Percentiles rank a stretch among this genome's conserved stretches.
phyloP scores from a whole-genome alignment of 768 basidiomycete species.

The Collybia sordida region DNA sequence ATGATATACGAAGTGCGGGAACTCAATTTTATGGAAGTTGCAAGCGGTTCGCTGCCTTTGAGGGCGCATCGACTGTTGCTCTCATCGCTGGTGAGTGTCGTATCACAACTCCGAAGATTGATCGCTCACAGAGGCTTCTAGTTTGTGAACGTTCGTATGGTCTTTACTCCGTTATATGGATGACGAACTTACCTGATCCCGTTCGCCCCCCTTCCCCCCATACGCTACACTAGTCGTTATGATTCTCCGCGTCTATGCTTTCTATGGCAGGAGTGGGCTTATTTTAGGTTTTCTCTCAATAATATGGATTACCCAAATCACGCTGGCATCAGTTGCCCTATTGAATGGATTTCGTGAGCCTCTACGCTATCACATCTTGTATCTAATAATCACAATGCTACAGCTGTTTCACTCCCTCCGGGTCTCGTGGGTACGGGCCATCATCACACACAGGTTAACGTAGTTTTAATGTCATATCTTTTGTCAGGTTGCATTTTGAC shows the following conservation, averaged over 20 bases:
- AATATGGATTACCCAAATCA: conserved; percentile 23
- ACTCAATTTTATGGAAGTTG: conserved; percentile 13
- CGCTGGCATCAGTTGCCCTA: conserved; percentile 20
- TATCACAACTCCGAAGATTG: not conserved
- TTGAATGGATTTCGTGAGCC: conserved; percentile 23
- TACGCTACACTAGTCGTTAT: conserved; percentile 28
- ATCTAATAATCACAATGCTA: not conserved
- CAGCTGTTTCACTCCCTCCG: conserved; percentile 24
- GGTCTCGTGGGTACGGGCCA: conserved; percentile 18
- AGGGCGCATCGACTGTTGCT: conserved; percentile 24
- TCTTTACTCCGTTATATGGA: too few relatives aligned
- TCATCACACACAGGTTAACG: not conserved
- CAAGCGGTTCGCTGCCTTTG: conserved; percentile 24
- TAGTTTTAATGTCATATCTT: not conserved
- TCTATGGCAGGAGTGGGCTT: conserved; percentile 19
- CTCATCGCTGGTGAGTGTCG: conserved; percentile 21
- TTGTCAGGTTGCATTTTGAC: conserved; percentile 25
- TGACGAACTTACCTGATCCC: too few relatives aligned
- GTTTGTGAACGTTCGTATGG: conserved; percentile 22
- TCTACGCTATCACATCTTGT: not conserved
- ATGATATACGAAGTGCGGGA: not conserved
- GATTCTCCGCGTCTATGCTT: conserved; percentile 30
- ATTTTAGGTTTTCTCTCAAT: conserved; percentile 18
- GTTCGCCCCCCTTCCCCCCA: too few relatives aligned
- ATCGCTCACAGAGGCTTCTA: not conserved